phyloP scores from a whole-genome alignment of 1,139 yeast genomes.

The Diutina siamensis region DNA sequence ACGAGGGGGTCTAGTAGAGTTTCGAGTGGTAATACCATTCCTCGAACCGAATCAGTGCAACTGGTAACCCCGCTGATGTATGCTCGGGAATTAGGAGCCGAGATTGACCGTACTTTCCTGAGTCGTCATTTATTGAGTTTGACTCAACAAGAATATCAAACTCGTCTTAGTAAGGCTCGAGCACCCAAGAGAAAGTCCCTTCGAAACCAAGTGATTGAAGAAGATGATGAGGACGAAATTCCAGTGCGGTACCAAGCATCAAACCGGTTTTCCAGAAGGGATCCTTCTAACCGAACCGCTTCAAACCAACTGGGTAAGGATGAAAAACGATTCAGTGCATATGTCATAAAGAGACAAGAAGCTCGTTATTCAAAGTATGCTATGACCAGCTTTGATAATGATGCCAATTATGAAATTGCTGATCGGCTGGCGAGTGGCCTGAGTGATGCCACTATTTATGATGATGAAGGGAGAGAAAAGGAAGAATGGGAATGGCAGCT shows the following conservation, averaged over 20 bases:
- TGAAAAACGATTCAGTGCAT: constrained; percentile 1
- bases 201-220: not conserved
- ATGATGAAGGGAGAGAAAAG: not conserved
- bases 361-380: not conserved
- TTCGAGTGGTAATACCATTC: not conserved
- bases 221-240: not conserved
- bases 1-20: not conserved
- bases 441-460: constrained; percentile 6
- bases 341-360: not conserved
- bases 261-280: not conserved
- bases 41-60: constrained; percentile 2
- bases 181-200: not conserved
- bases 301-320: not conserved
- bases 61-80: constrained; percentile 6
- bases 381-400: not conserved
- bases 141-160: not conserved
- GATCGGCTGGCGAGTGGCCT: constrained; percentile 3
- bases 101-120: not conserved
- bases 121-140: constrained; percentile 1
- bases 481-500: not conserved
- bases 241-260: not conserved
- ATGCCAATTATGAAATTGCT: not conserved
- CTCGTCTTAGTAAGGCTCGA: not conserved
- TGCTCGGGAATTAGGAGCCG: not conserved
- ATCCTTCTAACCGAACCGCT: not conserved